phyloP scores from a whole-genome alignment of 345 rosid genomes.

The Turnera subulata region DNA sequence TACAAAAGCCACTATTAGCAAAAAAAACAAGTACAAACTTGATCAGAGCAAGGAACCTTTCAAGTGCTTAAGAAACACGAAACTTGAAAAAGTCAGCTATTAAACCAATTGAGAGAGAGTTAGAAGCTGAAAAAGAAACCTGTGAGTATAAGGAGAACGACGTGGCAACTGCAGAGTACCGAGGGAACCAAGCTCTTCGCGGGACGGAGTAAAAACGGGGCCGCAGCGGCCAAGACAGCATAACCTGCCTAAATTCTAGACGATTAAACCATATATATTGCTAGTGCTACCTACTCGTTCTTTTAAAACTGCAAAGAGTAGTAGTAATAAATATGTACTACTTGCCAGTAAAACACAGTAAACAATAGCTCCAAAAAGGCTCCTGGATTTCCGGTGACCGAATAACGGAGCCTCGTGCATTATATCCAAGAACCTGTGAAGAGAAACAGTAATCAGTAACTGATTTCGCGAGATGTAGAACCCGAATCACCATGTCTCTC shows the following conservation, averaged over 20 bases:
- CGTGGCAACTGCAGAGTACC: conserved; percentile 76
- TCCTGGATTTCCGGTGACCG: conserved; percentile 85
- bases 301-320: background rate
- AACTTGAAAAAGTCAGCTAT: no score
- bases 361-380: conserved; percentile 64
- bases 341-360: conserved; percentile 70
- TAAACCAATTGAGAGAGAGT: background rate
- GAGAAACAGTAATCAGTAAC: background rate
- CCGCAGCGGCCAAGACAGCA: conserved; percentile 63
- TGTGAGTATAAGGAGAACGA: conserved; percentile 60
- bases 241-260: conserved; percentile 62
- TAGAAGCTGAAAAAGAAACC: conserved; percentile 28
- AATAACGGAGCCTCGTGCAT: conserved; percentile 88
- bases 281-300: no score
- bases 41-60: background rate
- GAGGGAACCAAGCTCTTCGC: conserved; percentile 38
- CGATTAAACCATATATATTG: background rate
- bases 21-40: no score
- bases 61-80: background rate
- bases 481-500: conserved; percentile 23
- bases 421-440: conserved; percentile 72
- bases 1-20: no score
- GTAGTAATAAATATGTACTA: conserved; percentile 12
- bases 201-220: conserved; percentile 62
- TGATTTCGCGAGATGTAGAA: conserved; percentile 23